Conservation (phyloP, 2,329 filamentous ascomycete species). For the Microdochium trichocladiopsis region DNA sequence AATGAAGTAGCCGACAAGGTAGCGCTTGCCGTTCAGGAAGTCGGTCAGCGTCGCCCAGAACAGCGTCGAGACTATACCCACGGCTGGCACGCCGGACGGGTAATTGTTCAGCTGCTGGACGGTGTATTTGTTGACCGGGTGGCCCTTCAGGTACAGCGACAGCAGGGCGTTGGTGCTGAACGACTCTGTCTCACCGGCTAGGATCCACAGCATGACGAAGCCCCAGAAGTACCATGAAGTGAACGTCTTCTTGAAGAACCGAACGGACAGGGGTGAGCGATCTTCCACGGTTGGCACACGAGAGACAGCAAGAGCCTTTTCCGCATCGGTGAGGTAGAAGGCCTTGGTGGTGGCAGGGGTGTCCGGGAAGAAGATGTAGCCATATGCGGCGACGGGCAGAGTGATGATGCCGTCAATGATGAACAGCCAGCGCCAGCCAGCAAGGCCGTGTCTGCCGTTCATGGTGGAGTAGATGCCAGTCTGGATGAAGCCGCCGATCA, state of each 20-base stretch:
- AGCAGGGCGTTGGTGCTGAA: constrained; percentile 51
- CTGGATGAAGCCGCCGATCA: constrained; percentile 45
- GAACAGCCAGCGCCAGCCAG: constrained; percentile 49
- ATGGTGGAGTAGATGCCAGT: constrained; percentile 41
- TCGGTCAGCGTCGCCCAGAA: constrained; percentile 46
- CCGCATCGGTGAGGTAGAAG: constrained; percentile 27
- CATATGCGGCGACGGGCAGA: constrained; percentile 40
- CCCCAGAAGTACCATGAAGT: constrained; percentile 43
- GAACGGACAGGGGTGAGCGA: constrained; percentile 24
- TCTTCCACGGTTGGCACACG: constrained; percentile 27
- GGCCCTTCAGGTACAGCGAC: constrained; percentile 19
- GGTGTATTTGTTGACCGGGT: constrained; percentile 16
- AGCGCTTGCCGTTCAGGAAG: constrained; percentile 46
- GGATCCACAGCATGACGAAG: constrained; percentile 22
- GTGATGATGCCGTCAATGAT: constrained; percentile 46
- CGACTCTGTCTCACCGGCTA: constrained; percentile 25
- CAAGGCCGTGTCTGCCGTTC: constrained; percentile 39
- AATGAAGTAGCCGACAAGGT: constrained; percentile 36
- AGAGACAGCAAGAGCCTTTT: constrained; percentile 26
- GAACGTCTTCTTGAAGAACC: constrained; percentile 48
- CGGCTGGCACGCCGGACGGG: constrained; percentile 30
- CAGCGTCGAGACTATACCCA: constrained; percentile 40
- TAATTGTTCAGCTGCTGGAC: constrained; percentile 42
- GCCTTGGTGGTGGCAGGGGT: constrained; percentile 29
- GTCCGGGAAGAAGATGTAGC: constrained; percentile 35